Evolutionary conservation across 2,329 filamentous ascomycete species (phyloP).

Genomic region (Nemania diffusa): DNA sequence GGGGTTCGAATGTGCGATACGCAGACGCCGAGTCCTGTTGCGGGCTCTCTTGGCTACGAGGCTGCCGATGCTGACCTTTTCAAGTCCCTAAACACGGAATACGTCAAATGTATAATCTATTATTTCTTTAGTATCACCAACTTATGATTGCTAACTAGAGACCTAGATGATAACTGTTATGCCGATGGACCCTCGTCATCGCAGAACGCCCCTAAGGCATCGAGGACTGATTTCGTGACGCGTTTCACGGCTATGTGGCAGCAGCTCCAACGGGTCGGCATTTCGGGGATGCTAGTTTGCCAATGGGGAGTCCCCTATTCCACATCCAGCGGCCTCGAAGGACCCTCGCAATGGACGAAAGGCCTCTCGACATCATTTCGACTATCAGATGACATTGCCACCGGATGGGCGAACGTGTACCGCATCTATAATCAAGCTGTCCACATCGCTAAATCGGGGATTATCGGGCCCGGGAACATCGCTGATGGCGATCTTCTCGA

Average conservation of each 20-base stretch:
- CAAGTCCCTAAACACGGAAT: conserved; percentile 23
- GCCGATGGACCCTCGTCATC: conserved; percentile 22
- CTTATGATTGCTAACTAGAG: neutral
- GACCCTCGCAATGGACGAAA: conserved; percentile 27
- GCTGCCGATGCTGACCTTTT: conserved; percentile 28
- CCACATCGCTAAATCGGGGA: conserved; percentile 28
- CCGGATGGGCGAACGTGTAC: conserved; percentile 29
- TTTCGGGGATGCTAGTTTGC: conserved; percentile 31
- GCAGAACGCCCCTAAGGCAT: conserved; percentile 26
- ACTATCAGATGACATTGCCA: conserved; percentile 32
- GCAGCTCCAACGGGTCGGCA: conserved; percentile 22
- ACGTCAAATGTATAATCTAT: conserved; percentile 24
- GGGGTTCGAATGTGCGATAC: conserved; percentile 32
- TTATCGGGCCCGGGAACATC: conserved; percentile 24
- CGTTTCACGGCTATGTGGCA: conserved; percentile 31
- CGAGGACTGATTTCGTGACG: conserved; percentile 30
- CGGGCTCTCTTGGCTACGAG: conserved; percentile 29
- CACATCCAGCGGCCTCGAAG: conserved; percentile 22
- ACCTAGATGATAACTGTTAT: conserved; percentile 32
- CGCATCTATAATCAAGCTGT: conserved; percentile 34
- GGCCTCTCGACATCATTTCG: conserved; percentile 31
- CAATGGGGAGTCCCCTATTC: conserved; percentile 34
- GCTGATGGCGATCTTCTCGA: conserved; percentile 33
- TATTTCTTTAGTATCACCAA: neutral
- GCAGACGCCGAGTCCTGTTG: conserved; percentile 23